phyloP scores from a whole-genome alignment of 1,139 yeast species.

The Taphrina wiesneri region DNA sequence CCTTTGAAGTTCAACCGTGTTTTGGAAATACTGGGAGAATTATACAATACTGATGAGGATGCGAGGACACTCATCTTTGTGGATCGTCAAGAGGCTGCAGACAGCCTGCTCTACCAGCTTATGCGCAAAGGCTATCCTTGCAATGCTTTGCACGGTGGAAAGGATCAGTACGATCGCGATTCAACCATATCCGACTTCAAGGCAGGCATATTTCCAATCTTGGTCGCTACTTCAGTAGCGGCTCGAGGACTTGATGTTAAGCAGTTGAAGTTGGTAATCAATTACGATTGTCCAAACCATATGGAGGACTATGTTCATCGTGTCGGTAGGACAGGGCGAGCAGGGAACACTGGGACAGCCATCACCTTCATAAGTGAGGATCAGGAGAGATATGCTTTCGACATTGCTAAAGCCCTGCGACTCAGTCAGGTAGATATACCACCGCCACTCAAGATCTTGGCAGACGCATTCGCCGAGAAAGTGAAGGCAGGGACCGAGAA shows the following conservation, averaged over 20 bases:
- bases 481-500: constrained; percentile 68
- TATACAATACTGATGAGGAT: constrained; percentile 46
- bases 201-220: constrained; percentile 58
- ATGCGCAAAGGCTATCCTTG: constrained; percentile 60
- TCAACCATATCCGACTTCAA: constrained; percentile 73
- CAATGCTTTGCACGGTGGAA: constrained; percentile 86
- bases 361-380: constrained; percentile 65
- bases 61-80: constrained; percentile 77
- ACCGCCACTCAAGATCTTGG: constrained; percentile 55
- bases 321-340: constrained; percentile 96
- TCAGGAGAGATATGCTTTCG: constrained; percentile 68
- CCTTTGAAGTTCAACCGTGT: constrained; percentile 57
- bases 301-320: constrained; percentile 96
- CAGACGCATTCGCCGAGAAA: constrained; percentile 59
- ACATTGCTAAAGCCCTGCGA: constrained; percentile 68
- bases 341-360: constrained; percentile 77
- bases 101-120: constrained; percentile 61
- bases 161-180: constrained; percentile 81
- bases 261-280: constrained; percentile 72
- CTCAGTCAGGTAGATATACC: constrained; percentile 59
- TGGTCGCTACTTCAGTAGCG: constrained; percentile 85
- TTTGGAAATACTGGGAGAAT: constrained; percentile 56
- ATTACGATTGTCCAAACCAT: constrained; percentile 87
- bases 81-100: constrained; percentile 82
- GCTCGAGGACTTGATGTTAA: constrained; percentile 94